These are phyloP conservation scores for Hypoxylon fuscum DNA, from an alignment of 495 filamentous ascomycete species.

Conservation along the genomic window DNA sequence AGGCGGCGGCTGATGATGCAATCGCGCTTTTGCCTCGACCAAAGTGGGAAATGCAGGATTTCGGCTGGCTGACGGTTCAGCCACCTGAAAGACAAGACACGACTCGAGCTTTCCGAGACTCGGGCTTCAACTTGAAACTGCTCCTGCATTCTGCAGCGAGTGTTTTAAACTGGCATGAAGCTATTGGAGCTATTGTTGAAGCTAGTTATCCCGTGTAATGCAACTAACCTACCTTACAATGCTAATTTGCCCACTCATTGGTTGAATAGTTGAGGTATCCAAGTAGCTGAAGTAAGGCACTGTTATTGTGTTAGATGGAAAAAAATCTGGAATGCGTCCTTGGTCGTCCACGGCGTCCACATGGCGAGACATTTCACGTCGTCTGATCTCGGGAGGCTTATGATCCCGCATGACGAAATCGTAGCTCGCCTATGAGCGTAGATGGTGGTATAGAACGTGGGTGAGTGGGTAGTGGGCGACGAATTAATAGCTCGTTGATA, in stretches of 20 bases:
- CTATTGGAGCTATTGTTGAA: neutral
- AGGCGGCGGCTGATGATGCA: conserved; percentile 37
- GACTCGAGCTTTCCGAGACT: conserved; percentile 28
- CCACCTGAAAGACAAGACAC: conserved; percentile 5
- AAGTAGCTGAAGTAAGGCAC: neutral
- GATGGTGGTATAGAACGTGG: conserved; percentile 16
- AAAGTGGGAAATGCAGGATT: conserved; percentile 11
- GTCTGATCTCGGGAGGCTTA: conserved; percentile 11
- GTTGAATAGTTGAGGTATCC: neutral
- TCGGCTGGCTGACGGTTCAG: conserved; percentile 16
- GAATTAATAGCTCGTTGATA: conserved; percentile 17
- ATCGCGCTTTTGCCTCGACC: conserved; percentile 20
- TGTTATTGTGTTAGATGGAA: conserved; percentile 5
- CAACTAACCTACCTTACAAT: neutral
- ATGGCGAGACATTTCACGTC: conserved; percentile 10
- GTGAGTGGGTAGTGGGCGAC: conserved; percentile 15
- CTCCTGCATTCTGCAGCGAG: neutral
- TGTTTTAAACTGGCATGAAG: neutral
- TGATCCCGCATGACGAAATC: conserved; percentile 30
- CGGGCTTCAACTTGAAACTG: conserved; percentile 13
- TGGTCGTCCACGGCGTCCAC: conserved; percentile 1
- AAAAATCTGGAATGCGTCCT: neutral
- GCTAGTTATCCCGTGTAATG: neutral
- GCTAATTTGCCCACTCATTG: neutral
- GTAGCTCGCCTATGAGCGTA: conserved; percentile 11